Base-by-base conservation (phyloP, 768 basidiomycete species). In the Suillus occidentalis region DNA sequence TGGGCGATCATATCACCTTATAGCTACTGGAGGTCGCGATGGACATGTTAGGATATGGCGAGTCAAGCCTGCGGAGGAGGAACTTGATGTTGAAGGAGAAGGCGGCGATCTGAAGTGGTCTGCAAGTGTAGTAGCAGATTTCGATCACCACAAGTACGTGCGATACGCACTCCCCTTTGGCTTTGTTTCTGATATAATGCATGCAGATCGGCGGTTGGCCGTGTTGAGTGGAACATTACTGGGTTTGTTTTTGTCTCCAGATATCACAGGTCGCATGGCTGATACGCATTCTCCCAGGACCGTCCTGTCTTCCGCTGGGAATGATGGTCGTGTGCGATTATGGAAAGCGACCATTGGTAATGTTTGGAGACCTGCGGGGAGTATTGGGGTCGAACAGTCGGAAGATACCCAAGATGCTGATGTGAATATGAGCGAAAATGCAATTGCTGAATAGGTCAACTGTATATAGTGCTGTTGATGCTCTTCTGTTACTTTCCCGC, bases 201-300 rank as follows among this genome's bases (percentile, higher is more conserved):
- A 56, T 67, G 25, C 65, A 91, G 91, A 67, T 88, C 90, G 0
- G 84, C 89, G 4, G 85, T 96, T 12, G 89, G 90, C 3, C 83
- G 89, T 69, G 95, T 99, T 0, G 95, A 96, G 73, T 98, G 97
- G 94, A 97, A 97, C 73, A 88, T 95, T 58, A 92, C 89, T 40
- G 92, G 92, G 90, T 92, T 76, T 70, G 66, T 45, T 37, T 14
- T 37, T 49, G 40, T 43, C 28, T 45, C 60, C 37, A 16, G n/a
- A n/a, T 39, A 58, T 16, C 25, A 22, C 45, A 58, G 55, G 62
- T 40, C 53, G 43, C 53, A 58, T 25, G 59, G 45, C 50, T 68
- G 12, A 66, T 42, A 36, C 20, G 37, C n/a, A 25, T 31, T 31
- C n/a, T 50, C 60, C 34, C 64, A 94, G 94, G 22, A 95, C 94